These are phyloP conservation scores for Aspergillus coremiiformis DNA, from an alignment of 495 filamentous ascomycete species.

Conservation along the genomic window DNA sequence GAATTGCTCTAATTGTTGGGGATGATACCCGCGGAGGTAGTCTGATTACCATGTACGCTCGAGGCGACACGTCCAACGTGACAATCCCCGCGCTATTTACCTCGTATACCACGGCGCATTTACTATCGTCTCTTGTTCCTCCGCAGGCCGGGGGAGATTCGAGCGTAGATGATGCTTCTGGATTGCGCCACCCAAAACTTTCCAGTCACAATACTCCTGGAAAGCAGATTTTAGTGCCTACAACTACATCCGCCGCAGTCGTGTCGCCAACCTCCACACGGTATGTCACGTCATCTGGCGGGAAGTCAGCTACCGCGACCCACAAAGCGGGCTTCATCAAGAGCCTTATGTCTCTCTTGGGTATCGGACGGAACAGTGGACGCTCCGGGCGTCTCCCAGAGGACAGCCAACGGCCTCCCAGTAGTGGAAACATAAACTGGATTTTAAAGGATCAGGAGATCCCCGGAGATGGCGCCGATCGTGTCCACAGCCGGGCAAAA, in stretches of 20 bases:
- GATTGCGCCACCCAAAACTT: conserved; percentile 16
- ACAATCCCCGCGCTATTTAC: conserved; percentile 93
- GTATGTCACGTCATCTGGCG: conserved; percentile 16
- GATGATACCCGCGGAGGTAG: conserved; percentile 81
- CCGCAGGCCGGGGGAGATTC: conserved; percentile 54
- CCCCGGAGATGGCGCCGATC: conserved; percentile 4
- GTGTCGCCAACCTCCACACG: conserved; percentile 23
- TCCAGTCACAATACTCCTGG: conserved; percentile 17
- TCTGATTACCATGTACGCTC: conserved; percentile 93
- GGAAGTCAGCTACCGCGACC: conserved; percentile 11
- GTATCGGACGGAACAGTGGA: conserved; percentile 33
- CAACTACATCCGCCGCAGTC: conserved; percentile 15
- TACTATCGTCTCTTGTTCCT: conserved; percentile 84
- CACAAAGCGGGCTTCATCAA: conserved; percentile 48
- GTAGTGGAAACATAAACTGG: conserved; percentile 78
- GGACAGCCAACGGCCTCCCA: conserved; percentile 67
- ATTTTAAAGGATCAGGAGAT: conserved; percentile 52
- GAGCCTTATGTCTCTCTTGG: conserved; percentile 47
- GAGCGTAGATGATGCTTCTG: conserved; percentile 40
- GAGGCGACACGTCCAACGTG: conserved; percentile 88
- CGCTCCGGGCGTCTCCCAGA: conserved; percentile 20
- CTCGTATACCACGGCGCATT: conserved; percentile 85
- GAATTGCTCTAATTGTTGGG: conserved; percentile 83
- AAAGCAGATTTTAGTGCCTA: conserved; percentile 18
- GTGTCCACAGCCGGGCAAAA: conserved; percentile 1